Conservation (phyloP, 352 stramenopile genomes). For the Pythium grandisporangium region DNA sequence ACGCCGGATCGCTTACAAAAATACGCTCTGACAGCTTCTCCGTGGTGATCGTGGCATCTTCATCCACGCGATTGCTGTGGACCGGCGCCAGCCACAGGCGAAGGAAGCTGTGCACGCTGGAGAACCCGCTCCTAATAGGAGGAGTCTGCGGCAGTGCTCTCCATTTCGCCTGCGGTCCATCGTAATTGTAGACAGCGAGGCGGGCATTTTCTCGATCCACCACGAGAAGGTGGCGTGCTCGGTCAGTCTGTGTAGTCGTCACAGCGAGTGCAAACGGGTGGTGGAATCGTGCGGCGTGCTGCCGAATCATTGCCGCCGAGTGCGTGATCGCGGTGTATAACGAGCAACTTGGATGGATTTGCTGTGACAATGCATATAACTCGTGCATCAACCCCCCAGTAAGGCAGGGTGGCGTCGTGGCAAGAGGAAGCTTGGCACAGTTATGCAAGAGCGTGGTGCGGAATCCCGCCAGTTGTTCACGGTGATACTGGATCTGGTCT, state of each 20-base stretch:
- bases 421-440: too few species aligned
- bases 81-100: constrained; percentile 1
- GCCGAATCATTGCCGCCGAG: constrained; percentile 16
- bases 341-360: constrained; percentile 28
- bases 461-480: constrained; percentile 19
- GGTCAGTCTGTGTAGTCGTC: constrained; percentile 14
- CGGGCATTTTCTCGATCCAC: constrained; percentile 45
- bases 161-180: constrained; percentile 35
- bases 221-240: constrained; percentile 29
- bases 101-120: constrained; percentile 18
- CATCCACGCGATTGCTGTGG: neutral
- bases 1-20: constrained; percentile 42
- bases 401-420: constrained; percentile 14
- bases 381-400: constrained; percentile 14
- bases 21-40: too few species aligned
- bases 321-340: constrained; percentile 27
- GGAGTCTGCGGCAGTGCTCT: constrained; percentile 8
- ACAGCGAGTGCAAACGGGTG: constrained; percentile 30
- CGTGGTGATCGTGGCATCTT: too few species aligned
- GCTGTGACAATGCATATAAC: constrained; percentile 24
- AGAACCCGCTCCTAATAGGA: too few species aligned
- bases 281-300: constrained; percentile 26
- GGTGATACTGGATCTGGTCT: constrained; percentile 33
- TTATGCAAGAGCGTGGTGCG: too few species aligned
- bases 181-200: constrained; percentile 38